These are phyloP conservation scores for Hypoxylon sp. DNA, from an alignment of 2,329 filamentous ascomycete species.

Conservation along the genomic window DNA sequence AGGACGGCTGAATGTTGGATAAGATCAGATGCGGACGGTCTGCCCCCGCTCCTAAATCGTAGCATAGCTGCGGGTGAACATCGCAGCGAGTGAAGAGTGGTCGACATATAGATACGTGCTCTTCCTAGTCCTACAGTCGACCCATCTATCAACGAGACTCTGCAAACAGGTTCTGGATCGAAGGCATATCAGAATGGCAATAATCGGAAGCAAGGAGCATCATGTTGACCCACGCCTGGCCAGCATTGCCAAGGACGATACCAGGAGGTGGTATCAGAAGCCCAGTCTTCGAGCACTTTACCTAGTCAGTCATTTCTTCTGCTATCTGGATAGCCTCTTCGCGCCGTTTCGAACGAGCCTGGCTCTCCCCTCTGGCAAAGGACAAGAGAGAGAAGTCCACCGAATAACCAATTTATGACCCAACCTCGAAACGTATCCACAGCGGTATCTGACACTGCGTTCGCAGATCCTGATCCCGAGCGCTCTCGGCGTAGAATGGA, in stretches of 20 bases:
- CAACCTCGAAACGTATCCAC: not conserved
- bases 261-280: slow-evolving; percentile 51
- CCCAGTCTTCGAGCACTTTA: slow-evolving; percentile 51
- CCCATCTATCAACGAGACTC: not conserved
- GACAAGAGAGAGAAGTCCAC: not conserved
- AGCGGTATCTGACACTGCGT: not conserved
- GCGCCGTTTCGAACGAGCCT: not conserved
- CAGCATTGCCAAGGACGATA: slow-evolving; percentile 48
- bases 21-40: slow-evolving; percentile 29
- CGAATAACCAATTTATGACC: not conserved
- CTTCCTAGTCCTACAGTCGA: not conserved
- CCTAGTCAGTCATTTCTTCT: slow-evolving; percentile 32
- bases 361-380: not conserved
- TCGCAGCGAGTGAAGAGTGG: not conserved
- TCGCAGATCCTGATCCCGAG: slow-evolving; percentile 48
- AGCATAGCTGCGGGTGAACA: not conserved
- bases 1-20: slow-evolving; percentile 23
- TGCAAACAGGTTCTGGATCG: not conserved
- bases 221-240: slow-evolving; percentile 47
- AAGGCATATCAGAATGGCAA: slow-evolving; percentile 40
- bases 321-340: not conserved
- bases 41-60: slow-evolving; percentile 20
- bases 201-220: slow-evolving; percentile 48
- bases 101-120: not conserved
- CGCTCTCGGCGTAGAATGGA: slow-evolving; percentile 54